Percentiles rank a stretch among this genome's conserved stretches.
phyloP scores from a whole-genome alignment of 1,139 yeast species.

The Yamadazyma oceani region DNA sequence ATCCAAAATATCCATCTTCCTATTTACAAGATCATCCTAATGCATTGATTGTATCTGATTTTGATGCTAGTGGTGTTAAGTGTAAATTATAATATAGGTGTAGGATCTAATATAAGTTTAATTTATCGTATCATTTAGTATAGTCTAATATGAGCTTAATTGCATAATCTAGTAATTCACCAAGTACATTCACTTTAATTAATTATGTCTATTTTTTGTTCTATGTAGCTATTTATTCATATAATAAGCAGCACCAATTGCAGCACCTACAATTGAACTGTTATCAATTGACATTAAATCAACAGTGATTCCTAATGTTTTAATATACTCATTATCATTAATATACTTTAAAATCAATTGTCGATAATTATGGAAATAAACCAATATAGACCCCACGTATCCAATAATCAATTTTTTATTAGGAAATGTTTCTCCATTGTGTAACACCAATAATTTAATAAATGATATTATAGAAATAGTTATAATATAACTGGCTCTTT shows the following conservation, averaged over 20 bases:
- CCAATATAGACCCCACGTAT: constrained; percentile 46
- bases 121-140: no score
- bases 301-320: constrained; percentile 28
- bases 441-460: constrained; percentile 34
- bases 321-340: constrained; percentile 30
- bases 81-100: constrained; percentile 9
- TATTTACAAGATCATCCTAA: constrained; percentile 48
- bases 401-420: constrained; percentile 32
- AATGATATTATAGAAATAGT: constrained; percentile 37
- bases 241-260: constrained; percentile 47
- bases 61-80: constrained; percentile 29
- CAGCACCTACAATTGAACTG: constrained; percentile 49
- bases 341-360: constrained; percentile 28
- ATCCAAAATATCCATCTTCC: constrained; percentile 43
- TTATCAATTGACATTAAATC: constrained; percentile 41
- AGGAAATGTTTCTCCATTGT: constrained; percentile 24
- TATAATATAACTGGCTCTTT: constrained; percentile 43
- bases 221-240: background rate
- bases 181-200: no score
- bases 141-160: no score
- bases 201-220: no score
- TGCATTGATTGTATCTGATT: constrained; percentile 47
- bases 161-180: no score
- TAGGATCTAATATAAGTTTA: no score
- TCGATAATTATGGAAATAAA: constrained; percentile 37